Percentiles rank a stretch among this genome's conserved stretches.
Conservation (phyloP, 805 yeast genomes). For the Sugiyamaella marilandica region DNA sequence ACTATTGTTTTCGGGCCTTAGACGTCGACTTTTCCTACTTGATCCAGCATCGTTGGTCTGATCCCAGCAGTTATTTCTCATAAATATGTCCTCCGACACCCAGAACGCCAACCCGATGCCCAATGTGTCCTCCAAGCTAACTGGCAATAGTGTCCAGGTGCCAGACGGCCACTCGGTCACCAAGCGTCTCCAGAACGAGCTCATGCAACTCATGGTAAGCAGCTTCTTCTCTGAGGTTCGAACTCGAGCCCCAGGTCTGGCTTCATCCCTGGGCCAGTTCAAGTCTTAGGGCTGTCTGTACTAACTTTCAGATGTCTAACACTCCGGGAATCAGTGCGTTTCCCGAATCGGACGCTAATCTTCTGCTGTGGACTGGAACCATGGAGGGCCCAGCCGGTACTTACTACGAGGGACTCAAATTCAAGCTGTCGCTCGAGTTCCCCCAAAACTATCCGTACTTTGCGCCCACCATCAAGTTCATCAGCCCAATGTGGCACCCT, state of each 20-base stretch:
- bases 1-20: not conserved
- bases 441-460: constrained; percentile 54
- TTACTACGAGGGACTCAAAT: constrained; percentile 50
- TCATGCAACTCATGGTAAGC: constrained; percentile 45
- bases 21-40: not conserved
- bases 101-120: constrained; percentile 17
- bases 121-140: constrained; percentile 2
- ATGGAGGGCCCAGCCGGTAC: constrained; percentile 56
- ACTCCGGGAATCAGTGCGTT: constrained; percentile 52
- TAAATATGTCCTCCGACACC: constrained; percentile 9
- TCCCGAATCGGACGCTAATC: constrained; percentile 48
- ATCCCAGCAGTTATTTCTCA: not conserved
- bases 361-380: constrained; percentile 54
- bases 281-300: not conserved
- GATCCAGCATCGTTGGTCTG: not conserved
- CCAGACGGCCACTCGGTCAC: constrained; percentile 46
- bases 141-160: constrained; percentile 6
- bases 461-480: constrained; percentile 54
- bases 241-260: no score
- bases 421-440: constrained; percentile 47
- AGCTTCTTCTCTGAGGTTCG: no score
- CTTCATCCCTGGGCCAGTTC: no score
- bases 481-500: constrained; percentile 62
- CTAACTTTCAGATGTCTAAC: constrained; percentile 35
- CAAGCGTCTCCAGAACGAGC: constrained; percentile 47